Evolutionary conservation across 2,329 filamentous ascomycete genomes (phyloP), one percentile per base, ranked within the genome.

Genomic region (Aspergillus puulaauensis): DNA sequence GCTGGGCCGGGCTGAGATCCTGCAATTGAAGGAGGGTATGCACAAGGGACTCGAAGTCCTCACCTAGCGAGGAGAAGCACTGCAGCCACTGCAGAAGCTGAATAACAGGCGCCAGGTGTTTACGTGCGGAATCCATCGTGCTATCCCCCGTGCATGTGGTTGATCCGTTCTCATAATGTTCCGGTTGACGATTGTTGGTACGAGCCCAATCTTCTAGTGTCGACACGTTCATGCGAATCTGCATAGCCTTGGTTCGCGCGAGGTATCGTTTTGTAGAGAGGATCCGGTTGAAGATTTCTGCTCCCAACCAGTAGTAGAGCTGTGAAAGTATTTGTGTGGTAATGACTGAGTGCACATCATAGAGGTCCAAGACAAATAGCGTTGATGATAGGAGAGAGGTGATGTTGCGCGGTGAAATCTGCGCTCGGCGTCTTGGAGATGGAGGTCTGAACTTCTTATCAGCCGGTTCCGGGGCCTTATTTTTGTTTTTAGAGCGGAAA

Each of bases 211-310:
- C 95, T 74, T 99, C 95, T 19, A 99, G 80, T 7, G 88, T 89
- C 0, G 95, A 98, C 6, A 99, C 87, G 72, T 99, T 99, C 93
- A 99, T 98, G 64, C 95, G 90, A 66, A 99, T 98, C 73, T 99
- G 95, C 95, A 99, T 99, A 3, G 95, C 95, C 75, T 99, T 99
- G 17, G 95, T 99, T 53, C 95, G 85, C 6, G 95, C 93, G 9
- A 99, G 82, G 69, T 97, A 99, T 72, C 93, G 93, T 63, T 91
- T 86, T 69, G 96, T 97, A 31, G 90, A 93, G 90, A 99, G 96
- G 74, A 99, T 90, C 58, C 93, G 89, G 74, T 99, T 99, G 79
- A 99, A 99, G 8, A 98, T 85, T 75, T 99, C 95, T 0, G 93
- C 91, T 6, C 93, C 90, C 15, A 99, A 83, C 95, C 95, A 99